Conservation (phyloP, 371 early-diverging fungal species). For the Dichotomocladium elegans region DNA sequence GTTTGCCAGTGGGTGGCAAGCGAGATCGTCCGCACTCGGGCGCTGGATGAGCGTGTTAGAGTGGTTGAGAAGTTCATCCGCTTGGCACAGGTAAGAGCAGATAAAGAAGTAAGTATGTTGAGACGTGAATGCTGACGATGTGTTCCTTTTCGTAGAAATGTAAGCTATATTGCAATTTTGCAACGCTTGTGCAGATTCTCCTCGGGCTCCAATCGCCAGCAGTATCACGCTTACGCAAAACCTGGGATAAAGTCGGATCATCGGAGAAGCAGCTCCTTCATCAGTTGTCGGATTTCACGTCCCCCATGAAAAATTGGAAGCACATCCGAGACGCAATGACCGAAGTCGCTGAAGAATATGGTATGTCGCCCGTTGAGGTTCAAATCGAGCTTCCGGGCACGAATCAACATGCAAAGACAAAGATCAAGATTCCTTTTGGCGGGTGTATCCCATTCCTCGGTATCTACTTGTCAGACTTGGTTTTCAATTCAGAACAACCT, state of each 20-base stretch:
- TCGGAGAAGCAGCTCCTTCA: slow-evolving; percentile 50
- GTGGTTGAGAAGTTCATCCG: slow-evolving; percentile 73
- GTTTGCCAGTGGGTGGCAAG: slow-evolving; percentile 74
- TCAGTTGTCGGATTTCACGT: slow-evolving; percentile 53
- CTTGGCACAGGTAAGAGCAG: slow-evolving; percentile 53
- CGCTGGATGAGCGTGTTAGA: slow-evolving; percentile 52
- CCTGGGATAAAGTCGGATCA: slow-evolving; percentile 55
- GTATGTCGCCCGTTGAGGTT: slow-evolving; percentile 47
- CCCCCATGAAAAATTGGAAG: slow-evolving; percentile 54
- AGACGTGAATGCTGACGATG: too few relatives aligned
- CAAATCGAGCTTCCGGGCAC: slow-evolving; percentile 39
- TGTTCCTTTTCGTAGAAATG: slow-evolving; percentile 65
- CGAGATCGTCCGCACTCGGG: slow-evolving; percentile 56
- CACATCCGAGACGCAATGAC: slow-evolving; percentile 62
- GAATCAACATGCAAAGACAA: slow-evolving; percentile 16
- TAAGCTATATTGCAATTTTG: slow-evolving; percentile 59
- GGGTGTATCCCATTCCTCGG: slow-evolving; percentile 62
- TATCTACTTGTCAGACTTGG: slow-evolving; percentile 62
- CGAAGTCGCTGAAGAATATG: slow-evolving; percentile 55
- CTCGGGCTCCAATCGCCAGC: slow-evolving; percentile 61
- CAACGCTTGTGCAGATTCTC: slow-evolving; percentile 59
- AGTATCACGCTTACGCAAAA: slow-evolving; percentile 55
- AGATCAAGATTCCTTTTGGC: slow-evolving; percentile 48
- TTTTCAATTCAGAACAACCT: slow-evolving; percentile 64
- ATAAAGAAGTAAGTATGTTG: too few relatives aligned